Conservation (phyloP, 2,329 filamentous ascomycete genomes). For the Aspergillus sp. region DNA sequence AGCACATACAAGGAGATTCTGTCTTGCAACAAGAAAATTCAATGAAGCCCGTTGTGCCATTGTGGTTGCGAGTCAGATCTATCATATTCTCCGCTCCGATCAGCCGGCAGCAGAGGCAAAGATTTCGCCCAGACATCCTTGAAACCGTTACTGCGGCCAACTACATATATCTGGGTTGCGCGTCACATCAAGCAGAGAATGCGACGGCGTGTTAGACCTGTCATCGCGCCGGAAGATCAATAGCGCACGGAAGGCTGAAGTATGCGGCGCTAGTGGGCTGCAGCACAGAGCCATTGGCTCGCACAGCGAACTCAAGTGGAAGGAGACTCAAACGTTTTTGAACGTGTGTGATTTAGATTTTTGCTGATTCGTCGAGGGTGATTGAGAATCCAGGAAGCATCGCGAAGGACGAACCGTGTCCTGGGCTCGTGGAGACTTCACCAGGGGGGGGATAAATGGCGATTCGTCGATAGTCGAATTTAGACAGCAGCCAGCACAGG, state of each 20-base stretch:
- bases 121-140: not conserved
- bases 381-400: not conserved
- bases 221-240: conserved; percentile 25
- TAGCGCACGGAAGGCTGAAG: conserved; percentile 14
- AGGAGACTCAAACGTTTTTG: not conserved
- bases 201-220: conserved; percentile 32
- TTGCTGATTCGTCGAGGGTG: conserved; percentile 2
- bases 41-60: conserved; percentile 10
- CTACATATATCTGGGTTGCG: conserved; percentile 8
- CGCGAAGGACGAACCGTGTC: not conserved
- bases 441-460: not conserved
- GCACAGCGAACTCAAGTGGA: not conserved
- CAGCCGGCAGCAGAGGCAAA: not conserved
- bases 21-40: conserved; percentile 12
- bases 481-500: not conserved
- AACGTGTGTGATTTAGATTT: not conserved
- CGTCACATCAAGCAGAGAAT: not conserved
- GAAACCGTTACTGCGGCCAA: not conserved
- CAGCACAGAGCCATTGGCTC: conserved; percentile 19
- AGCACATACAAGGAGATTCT: conserved; percentile 20
- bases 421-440: not conserved
- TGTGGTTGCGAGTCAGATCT: not conserved
- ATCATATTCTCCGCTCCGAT: conserved; percentile 4
- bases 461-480: not conserved
- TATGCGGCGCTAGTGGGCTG: conserved; percentile 20